Conservation (phyloP, 75 land plant genomes). For the Picea glauca region DNA sequence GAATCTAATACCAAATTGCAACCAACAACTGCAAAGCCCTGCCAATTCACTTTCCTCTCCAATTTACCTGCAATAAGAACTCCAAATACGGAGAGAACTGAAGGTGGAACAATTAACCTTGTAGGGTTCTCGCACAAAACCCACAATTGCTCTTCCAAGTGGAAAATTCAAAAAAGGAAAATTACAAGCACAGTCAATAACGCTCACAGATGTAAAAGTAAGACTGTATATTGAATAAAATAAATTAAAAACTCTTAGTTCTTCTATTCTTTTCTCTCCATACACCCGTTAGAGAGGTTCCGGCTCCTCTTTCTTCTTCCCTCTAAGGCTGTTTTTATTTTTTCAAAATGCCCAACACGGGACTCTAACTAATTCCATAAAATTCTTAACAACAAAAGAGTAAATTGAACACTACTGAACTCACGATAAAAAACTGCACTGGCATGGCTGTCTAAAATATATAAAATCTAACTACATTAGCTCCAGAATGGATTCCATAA, state of each 20-base stretch:
- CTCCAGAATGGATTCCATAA: background rate
- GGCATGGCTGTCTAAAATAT: background rate
- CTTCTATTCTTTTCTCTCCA: background rate
- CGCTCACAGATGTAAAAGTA: background rate
- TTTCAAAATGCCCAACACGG: background rate
- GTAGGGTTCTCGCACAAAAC: no score
- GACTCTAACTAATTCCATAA: background rate
- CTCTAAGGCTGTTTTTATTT: background rate
- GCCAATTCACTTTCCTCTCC: no score
- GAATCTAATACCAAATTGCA: no score
- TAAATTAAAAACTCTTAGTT: no score
- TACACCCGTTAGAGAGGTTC: background rate
- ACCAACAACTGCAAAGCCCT: no score
- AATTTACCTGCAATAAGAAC: no score
- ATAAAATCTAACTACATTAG: background rate
- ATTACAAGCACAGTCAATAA: background rate
- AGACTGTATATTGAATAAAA: background rate
- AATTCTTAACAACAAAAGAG: background rate
- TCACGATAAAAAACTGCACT: background rate
- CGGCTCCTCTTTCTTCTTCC: background rate
- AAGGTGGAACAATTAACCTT: no score
- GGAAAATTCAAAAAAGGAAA: no score
- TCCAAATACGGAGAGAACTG: no score
- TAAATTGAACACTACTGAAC: background rate
- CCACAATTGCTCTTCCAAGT: no score